Base-by-base conservation (phyloP, 306 rosid genomes). In the Citrullus amarus region DNA sequence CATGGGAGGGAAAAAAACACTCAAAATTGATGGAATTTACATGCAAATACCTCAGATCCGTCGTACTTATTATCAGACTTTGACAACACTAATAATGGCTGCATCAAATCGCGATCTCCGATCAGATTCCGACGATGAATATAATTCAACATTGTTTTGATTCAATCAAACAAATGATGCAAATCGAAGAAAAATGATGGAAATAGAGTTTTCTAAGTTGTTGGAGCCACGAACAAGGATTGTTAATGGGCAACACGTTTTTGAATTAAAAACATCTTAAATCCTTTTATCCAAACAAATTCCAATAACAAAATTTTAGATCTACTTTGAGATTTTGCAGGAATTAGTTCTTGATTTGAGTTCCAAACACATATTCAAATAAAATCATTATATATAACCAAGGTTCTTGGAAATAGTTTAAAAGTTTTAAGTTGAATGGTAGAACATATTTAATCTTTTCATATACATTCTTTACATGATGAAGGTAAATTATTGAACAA, bases 211-310 rank as follows among this genome's bases (percentile, higher is more conserved):
- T 65, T 63, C 7, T 1, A 68, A 68, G 38, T 44, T 0, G 76
- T 70, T 46, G 76, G 76, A 70, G 76, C 57, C 76, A 70, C 39
- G 76, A 70, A 5, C 74, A 39, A 5, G 34, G 54, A 68, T 68
- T 69, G n/a, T 20, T 57, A 20, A 69, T 69, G 75, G 38, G 3
- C 75, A 68, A 68, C 75, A 41, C 36, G 75, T 68, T 36, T 36
- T 65, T 36, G 1, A 38, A 15, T 65, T 36, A 44, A 63, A 34
- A 63, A 6, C 43, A 63, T 48, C 54, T 12, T 12, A 48, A 3
- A 48, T 48, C 1, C 4, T 48, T 48, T 0, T 48, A 48, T 46
- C 43, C n/a, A 20, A 59, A 59, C 16, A 25, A 6, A 59, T 46
- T 3, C 54, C 54, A 48, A 48, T 46, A 48, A 48, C 54, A 48